phyloP scores from a whole-genome alignment of 1,284 basidiomycete species.

The Melampsora americana region DNA sequence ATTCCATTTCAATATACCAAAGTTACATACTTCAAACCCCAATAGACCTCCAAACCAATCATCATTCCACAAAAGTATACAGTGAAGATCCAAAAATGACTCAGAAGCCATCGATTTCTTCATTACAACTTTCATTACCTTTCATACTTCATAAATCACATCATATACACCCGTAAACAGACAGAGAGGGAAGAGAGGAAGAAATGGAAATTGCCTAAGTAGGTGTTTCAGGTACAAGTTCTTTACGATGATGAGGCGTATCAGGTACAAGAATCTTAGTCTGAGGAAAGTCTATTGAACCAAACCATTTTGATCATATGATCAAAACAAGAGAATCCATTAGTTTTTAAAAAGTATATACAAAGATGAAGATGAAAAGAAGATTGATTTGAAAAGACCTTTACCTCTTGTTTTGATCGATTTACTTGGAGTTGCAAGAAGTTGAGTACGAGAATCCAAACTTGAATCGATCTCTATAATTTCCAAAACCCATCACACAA shows the following conservation, averaged over 20 bases:
- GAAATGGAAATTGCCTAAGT: not conserved
- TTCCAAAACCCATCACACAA: not conserved
- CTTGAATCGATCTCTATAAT: not conserved
- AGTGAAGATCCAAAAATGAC: no score
- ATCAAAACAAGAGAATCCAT: not conserved
- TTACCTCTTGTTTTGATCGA: constrained; percentile 5
- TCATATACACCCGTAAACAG: no score
- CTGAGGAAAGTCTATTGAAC: not conserved
- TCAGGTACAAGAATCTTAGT: constrained; percentile 18
- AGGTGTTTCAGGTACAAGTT: no score
- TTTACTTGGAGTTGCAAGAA: constrained; percentile 19
- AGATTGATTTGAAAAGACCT: not conserved
- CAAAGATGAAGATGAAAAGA: not conserved
- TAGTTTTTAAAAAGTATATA: not conserved
- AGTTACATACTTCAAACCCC: not conserved
- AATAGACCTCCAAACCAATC: not conserved
- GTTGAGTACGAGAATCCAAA: constrained; percentile 5
- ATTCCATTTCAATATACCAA: not conserved
- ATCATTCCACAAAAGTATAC: not conserved
- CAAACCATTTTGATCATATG: no score
- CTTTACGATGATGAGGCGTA: constrained; percentile 16
- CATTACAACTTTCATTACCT: not conserved
- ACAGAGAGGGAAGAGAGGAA: no score
- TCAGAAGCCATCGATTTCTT: no score
- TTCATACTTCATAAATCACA: not conserved